Percentiles rank a stretch among this genome's conserved stretches.
Conservation (phyloP, 2,329 filamentous ascomycete genomes). For the Beauveria sp. region DNA sequence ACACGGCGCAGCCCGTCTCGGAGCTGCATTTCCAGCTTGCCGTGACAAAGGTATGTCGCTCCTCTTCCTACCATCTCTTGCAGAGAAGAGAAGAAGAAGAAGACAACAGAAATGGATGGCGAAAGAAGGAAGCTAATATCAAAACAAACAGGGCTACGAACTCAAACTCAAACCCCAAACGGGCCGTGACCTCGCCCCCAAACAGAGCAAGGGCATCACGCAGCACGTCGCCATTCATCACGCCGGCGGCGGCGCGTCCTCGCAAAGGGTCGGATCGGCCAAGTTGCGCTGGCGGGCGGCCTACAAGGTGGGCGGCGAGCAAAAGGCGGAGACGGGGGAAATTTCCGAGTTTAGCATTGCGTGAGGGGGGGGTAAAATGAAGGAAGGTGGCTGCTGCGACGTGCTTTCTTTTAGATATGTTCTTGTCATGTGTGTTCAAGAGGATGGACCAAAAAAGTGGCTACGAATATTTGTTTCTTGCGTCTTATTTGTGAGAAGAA, state of each 20-base stretch:
- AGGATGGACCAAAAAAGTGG: no score
- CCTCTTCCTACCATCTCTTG: background rate
- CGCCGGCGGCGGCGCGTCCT: constrained; percentile 38
- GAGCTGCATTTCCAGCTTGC: constrained; percentile 88
- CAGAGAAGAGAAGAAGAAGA: background rate
- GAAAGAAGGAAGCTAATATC: background rate
- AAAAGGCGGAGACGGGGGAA: constrained; percentile 75
- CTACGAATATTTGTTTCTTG: no score
- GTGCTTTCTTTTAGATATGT: constrained; percentile 2
- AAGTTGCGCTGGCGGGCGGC: constrained; percentile 86
- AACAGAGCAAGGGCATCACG: constrained; percentile 65
- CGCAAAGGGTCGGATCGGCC: constrained; percentile 64
- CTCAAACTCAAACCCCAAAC: constrained; percentile 80
- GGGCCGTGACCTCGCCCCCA: constrained; percentile 63
- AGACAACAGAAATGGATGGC: no score
- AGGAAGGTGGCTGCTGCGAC: background rate
- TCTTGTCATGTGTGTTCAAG: background rate
- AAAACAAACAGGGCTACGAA: constrained; percentile 57
- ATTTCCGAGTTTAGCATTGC: constrained; percentile 71
- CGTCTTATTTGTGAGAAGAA: no score
- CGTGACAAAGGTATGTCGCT: constrained; percentile 68
- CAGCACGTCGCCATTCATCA: constrained; percentile 72
- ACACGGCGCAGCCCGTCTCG: constrained; percentile 59
- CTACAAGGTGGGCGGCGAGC: constrained; percentile 62
- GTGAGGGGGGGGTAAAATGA: constrained; percentile 34